These are phyloP conservation scores for Royoungia palumana DNA, from an alignment of 768 basidiomycete genomes.

Conservation along the genomic window DNA sequence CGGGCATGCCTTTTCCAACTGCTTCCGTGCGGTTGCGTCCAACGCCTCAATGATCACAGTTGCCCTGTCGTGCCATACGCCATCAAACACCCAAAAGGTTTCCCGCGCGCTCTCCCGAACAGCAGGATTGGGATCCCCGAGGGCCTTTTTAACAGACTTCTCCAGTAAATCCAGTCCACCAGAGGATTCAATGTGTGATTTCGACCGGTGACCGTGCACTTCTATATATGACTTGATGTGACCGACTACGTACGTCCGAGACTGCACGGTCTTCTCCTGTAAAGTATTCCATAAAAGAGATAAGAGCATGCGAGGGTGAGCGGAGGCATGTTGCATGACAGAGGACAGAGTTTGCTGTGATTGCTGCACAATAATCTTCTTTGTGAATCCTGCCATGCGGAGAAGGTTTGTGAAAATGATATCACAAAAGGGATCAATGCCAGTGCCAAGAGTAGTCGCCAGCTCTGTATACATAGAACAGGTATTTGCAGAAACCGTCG, in stretches of 20 bases:
- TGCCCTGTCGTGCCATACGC: constrained; percentile 74
- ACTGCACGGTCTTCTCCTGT: constrained; percentile 79
- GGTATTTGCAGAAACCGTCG: constrained; percentile 81
- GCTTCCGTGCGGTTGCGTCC: constrained; percentile 68
- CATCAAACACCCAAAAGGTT: constrained; percentile 78
- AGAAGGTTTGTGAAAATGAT: constrained; percentile 70
- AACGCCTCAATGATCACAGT: constrained; percentile 58
- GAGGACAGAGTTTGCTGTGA: constrained; percentile 70
- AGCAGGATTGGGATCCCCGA: constrained; percentile 76
- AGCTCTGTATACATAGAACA: constrained; percentile 77
- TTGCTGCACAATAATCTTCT: constrained; percentile 85
- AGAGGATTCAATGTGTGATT: constrained; percentile 61
- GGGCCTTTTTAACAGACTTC: constrained; percentile 64
- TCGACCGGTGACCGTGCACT: constrained; percentile 62
- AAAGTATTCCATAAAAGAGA: constrained; percentile 64
- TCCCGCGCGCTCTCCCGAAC: constrained; percentile 72
- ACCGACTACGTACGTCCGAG: constrained; percentile 58
- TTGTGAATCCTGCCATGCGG: constrained; percentile 86
- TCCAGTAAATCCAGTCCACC: constrained; percentile 73
- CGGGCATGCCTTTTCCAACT: constrained; percentile 84
- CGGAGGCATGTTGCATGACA: constrained; percentile 68
- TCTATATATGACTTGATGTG: constrained; percentile 80
- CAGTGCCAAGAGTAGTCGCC: constrained; percentile 56
- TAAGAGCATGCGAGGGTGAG: constrained; percentile 65
- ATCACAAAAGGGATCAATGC: constrained; percentile 81